Evolutionary conservation across 2,329 filamentous ascomycete genomes (phyloP).

Genomic region (Stagonosporopsis cucurbitacearum): DNA sequence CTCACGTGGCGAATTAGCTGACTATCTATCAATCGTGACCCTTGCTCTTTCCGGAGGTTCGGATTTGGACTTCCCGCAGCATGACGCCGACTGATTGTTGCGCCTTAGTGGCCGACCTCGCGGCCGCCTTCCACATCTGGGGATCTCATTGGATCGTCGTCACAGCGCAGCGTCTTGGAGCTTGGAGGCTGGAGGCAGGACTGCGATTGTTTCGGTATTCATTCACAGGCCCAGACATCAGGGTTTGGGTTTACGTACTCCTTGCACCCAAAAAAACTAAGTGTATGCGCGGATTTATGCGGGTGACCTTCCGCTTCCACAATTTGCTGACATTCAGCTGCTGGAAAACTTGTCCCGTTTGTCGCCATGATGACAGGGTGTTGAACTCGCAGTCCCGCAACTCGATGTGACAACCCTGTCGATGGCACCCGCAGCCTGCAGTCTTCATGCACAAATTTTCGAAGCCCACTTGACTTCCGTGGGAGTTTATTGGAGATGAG

Average conservation of each 20-base stretch:
- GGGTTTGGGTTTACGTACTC: conserved; percentile 13
- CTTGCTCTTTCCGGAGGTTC: conserved; percentile 25
- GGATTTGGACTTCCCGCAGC: conserved; percentile 20
- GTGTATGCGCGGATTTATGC: conserved; percentile 23
- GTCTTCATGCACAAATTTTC: conserved; percentile 8
- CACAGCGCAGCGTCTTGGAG: conserved; percentile 15
- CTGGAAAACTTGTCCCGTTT: conserved; percentile 23
- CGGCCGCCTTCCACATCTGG: conserved; percentile 21
- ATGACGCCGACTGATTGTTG: conserved; percentile 8
- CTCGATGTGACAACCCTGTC: conserved; percentile 11
- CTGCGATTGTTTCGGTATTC: conserved; percentile 17
- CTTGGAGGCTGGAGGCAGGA: too few relatives aligned
- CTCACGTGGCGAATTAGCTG: conserved; percentile 41
- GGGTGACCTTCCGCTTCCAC: conserved; percentile 38
- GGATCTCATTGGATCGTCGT: conserved; percentile 13
- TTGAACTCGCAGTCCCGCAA: conserved; percentile 9
- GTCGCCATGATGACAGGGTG: conserved; percentile 27
- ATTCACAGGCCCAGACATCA: not conserved
- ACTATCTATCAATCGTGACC: conserved; percentile 20
- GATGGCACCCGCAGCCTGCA: conserved; percentile 5
- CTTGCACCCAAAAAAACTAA: conserved; percentile 15
- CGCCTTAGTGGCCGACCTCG: conserved; percentile 23
- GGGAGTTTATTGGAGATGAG: conserved; percentile 29
- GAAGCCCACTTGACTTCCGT: conserved; percentile 32
- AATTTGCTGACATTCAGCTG: conserved; percentile 27